Percentiles rank a stretch among this genome's conserved stretches.
phyloP scores from a whole-genome alignment of 306 rosid species.

The Mucuna pruriens region DNA sequence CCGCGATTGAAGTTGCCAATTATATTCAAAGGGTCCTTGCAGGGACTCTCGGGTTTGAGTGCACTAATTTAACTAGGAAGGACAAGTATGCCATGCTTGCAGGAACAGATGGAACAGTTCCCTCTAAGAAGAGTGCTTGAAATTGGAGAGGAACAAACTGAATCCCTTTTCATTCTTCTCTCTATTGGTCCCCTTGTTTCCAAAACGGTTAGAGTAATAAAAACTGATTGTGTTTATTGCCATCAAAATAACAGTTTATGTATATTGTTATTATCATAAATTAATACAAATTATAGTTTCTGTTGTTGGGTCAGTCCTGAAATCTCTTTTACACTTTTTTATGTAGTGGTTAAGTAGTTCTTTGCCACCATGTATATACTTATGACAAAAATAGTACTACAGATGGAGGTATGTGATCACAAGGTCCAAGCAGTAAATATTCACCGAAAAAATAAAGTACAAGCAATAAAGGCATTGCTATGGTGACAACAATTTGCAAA shows the following conservation, averaged over 20 bases:
- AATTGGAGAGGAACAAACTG: neutral
- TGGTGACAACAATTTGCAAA: slow-evolving; percentile 20
- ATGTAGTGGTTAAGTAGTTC: neutral
- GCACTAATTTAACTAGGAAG: slow-evolving; percentile 84
- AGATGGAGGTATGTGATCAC: slow-evolving; percentile 28
- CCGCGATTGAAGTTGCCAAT: slow-evolving; percentile 84
- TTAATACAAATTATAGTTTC: slow-evolving; percentile 34
- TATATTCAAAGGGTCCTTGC: slow-evolving; percentile 82
- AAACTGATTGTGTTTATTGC: slow-evolving; percentile 31
- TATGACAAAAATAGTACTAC: slow-evolving; percentile 19
- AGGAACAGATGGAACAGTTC: slow-evolving; percentile 83
- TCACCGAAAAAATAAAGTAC: no score
- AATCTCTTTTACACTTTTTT: neutral
- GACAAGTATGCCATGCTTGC: slow-evolving; percentile 79
- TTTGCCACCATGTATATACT: neutral
- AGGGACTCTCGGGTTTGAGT: slow-evolving; percentile 88
- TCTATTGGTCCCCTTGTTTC: slow-evolving; percentile 4
- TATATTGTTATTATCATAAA: slow-evolving; percentile 42
- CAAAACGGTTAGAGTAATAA: slow-evolving; percentile 24
- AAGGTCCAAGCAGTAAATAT: slow-evolving; percentile 14
- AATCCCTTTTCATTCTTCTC: neutral
- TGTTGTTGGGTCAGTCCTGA: slow-evolving; percentile 16
- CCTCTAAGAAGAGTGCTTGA: slow-evolving; percentile 47
- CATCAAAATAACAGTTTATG: slow-evolving; percentile 30
- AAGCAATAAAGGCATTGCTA: slow-evolving; percentile 2